These are phyloP conservation scores for Albizia julibrissin DNA, from an alignment of 306 rosid genomes.

Conservation along the genomic window DNA sequence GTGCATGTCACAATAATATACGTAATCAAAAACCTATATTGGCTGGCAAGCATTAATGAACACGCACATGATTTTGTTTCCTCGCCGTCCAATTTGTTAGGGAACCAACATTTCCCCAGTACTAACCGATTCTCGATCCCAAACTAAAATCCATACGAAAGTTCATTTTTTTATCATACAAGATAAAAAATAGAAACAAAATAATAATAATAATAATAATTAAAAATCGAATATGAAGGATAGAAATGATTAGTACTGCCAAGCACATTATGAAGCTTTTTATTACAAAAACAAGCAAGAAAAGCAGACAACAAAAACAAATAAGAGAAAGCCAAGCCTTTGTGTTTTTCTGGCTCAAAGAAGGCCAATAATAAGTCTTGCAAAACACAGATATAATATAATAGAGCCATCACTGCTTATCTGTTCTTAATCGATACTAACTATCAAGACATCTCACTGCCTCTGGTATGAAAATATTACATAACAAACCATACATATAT, in stretches of 20 bases:
- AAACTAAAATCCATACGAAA: constrained; percentile 7
- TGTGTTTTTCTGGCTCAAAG: neutral
- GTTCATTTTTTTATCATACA: neutral
- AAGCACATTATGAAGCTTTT: constrained; percentile 41
- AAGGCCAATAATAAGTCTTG: constrained; percentile 24
- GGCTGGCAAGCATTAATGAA: constrained; percentile 49
- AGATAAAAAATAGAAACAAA: neutral
- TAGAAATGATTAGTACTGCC: constrained; percentile 26
- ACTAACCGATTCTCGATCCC: constrained; percentile 27
- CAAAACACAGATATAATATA: constrained; percentile 25
- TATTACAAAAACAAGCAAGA: constrained; percentile 26
- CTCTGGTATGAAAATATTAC: constrained; percentile 34
- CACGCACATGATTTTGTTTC: constrained; percentile 83
- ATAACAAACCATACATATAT: constrained; percentile 33
- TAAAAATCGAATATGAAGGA: neutral
- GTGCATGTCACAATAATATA: neutral
- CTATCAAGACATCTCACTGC: constrained; percentile 32
- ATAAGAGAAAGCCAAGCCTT: constrained; percentile 21
- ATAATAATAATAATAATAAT: neutral
- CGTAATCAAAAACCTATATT: neutral
- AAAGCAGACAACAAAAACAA: constrained; percentile 20
- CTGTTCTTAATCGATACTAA: constrained; percentile 37
- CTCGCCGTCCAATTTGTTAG: constrained; percentile 43
- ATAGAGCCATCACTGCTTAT: constrained; percentile 34
- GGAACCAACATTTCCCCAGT: constrained; percentile 46